Conservation (phyloP, 805 yeast species). For the Candida andamanensis region DNA sequence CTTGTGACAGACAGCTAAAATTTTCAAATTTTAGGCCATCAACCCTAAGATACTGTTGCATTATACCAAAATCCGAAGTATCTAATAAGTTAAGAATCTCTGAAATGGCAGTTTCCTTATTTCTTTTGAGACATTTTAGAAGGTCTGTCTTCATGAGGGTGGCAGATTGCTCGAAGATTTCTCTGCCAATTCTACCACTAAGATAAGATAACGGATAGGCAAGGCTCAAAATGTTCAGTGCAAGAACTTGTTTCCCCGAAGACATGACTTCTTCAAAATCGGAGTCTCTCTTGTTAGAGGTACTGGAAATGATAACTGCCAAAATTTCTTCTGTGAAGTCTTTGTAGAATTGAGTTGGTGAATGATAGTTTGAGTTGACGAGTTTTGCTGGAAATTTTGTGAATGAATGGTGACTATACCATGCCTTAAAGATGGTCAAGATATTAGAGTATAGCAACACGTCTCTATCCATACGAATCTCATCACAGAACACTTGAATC, state of each 20-base stretch:
- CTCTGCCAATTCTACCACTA: slow-evolving; percentile 2
- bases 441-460: slow-evolving; percentile 6
- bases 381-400: slow-evolving; percentile 35
- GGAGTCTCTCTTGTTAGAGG: neutral
- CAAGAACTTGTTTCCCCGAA: neutral
- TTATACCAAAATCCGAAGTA: slow-evolving; percentile 2
- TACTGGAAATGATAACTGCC: slow-evolving; percentile 1
- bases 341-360: slow-evolving; percentile 1
- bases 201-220: slow-evolving; percentile 3
- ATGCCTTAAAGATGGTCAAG: slow-evolving; percentile 30
- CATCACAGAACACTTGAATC: slow-evolving; percentile 1
- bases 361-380: slow-evolving; percentile 27
- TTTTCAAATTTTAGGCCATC: too few species aligned
- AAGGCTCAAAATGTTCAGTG: neutral
- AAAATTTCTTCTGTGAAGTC: neutral
- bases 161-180: neutral
- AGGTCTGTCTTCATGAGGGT: too few species aligned
- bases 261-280: neutral
- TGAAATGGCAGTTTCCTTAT: slow-evolving; percentile 2
- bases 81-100: slow-evolving; percentile 4
- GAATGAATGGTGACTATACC: slow-evolving; percentile 34
- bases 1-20: neutral
- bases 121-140: neutral
- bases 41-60: too few species aligned
- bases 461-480: slow-evolving; percentile 6